Evolutionary conservation across 768 basidiomycete genomes (phyloP).

Genomic region (Coprinellus micaceus): DNA sequence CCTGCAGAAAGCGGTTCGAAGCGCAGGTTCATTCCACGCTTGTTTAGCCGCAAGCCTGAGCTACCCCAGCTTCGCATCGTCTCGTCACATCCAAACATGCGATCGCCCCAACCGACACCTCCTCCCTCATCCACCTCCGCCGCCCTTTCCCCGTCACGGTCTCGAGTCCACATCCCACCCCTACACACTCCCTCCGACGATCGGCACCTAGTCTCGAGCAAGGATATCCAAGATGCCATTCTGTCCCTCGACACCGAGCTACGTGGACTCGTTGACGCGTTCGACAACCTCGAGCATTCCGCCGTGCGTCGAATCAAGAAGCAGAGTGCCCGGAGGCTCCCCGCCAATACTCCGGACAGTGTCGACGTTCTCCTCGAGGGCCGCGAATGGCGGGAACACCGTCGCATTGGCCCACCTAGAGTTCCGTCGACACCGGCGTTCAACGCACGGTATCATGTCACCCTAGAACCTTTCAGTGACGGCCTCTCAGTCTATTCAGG

Average conservation of each 20-base stretch:
- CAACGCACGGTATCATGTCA: conserved; percentile 3
- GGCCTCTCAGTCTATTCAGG: conserved; percentile 40
- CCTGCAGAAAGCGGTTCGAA: neutral
- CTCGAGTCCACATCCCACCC: neutral
- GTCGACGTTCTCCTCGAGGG: conserved; percentile 29
- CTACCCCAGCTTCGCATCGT: conserved; percentile 25
- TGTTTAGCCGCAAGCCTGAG: conserved; percentile 32
- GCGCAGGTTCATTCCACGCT: conserved; percentile 25
- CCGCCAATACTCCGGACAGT: conserved; percentile 26
- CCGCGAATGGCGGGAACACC: conserved; percentile 34
- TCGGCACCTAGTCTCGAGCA: conserved; percentile 15
- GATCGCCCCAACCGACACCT: neutral
- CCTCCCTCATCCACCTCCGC: neutral
- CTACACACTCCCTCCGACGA: conserved; percentile 9
- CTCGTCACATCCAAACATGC: conserved; percentile 9
- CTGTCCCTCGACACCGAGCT: conserved; percentile 62
- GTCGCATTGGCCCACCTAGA: conserved; percentile 24
- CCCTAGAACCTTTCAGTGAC: conserved; percentile 26
- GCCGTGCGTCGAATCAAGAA: conserved; percentile 47
- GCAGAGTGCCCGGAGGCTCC: conserved; percentile 34
- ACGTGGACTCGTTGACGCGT: conserved; percentile 59
- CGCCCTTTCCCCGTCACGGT: neutral
- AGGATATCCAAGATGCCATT: conserved; percentile 59
- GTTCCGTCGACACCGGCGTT: conserved; percentile 20
- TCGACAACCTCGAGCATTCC: conserved; percentile 60